These are phyloP conservation scores for Phytophthora cactorum DNA, from an alignment of 352 stramenopile species.

Conservation along the genomic window DNA sequence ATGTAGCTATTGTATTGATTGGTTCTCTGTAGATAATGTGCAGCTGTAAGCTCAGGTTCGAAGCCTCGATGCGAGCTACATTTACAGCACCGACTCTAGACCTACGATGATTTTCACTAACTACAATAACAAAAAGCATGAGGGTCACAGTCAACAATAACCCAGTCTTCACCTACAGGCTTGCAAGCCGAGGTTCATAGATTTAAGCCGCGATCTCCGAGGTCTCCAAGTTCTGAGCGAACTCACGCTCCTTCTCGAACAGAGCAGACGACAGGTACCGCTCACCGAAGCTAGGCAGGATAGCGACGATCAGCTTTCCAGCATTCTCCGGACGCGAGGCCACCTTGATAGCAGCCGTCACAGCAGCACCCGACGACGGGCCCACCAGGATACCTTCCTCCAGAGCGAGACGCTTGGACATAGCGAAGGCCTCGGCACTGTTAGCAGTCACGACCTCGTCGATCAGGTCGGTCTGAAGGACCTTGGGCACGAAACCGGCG, in stretches of 20 bases:
- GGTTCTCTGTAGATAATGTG: too few relatives aligned
- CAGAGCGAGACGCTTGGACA: constrained; percentile 85
- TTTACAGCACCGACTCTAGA: too few relatives aligned
- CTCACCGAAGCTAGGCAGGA: constrained; percentile 92
- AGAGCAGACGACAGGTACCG: constrained; percentile 84
- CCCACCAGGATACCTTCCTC: constrained; percentile 90
- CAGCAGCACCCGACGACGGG: constrained; percentile 87
- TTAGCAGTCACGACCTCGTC: constrained; percentile 90
- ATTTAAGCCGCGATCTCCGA: constrained; percentile 43
- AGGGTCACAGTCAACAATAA: too few relatives aligned
- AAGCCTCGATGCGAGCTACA: too few relatives aligned
- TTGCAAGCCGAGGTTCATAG: constrained; percentile 5
- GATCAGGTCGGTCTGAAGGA: constrained; percentile 83
- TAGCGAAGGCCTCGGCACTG: constrained; percentile 83
- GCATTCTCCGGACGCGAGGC: constrained; percentile 81
- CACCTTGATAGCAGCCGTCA: constrained; percentile 85
- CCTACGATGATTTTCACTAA: too few relatives aligned
- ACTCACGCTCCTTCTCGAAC: constrained; percentile 84
- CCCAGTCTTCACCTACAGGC: too few relatives aligned
- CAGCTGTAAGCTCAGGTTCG: too few relatives aligned
- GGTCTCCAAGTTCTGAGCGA: constrained; percentile 68
- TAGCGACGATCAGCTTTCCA: constrained; percentile 90
- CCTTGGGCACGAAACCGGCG: constrained; percentile 82
- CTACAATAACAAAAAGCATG: too few relatives aligned
- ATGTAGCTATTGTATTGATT: too few relatives aligned